These are phyloP conservation scores for Boechera retrofracta DNA, from an alignment of 345 rosid species.

Conservation along the genomic window DNA sequence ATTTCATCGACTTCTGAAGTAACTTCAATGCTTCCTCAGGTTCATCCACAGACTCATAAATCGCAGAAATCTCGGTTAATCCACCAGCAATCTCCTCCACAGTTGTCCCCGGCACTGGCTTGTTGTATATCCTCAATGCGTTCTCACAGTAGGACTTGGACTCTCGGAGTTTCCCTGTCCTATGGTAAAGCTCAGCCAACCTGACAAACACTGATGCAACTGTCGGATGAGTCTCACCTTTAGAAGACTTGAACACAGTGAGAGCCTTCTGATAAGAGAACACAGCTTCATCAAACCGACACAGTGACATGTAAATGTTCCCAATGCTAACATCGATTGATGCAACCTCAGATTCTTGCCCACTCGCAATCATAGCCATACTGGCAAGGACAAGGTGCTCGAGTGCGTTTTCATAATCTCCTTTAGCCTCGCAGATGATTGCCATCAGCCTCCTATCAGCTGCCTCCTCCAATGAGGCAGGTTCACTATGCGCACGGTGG, in stretches of 20 bases:
- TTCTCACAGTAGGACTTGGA: constrained; percentile 95
- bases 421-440: constrained; percentile 90
- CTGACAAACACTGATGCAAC: constrained; percentile 95
- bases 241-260: constrained; percentile 92
- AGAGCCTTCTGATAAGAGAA: constrained; percentile 99
- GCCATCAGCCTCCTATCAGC: constrained; percentile 97
- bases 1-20: constrained; percentile 87
- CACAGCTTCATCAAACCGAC: constrained; percentile 94
- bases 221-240: constrained; percentile 91
- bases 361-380: constrained; percentile 98
- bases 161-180: constrained; percentile 94
- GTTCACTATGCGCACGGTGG: constrained; percentile 95
- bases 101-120: constrained; percentile 96
- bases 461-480: constrained; percentile 96
- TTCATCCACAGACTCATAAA: constrained; percentile 96
- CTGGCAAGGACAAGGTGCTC: constrained; percentile 99
- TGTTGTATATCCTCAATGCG: constrained; percentile 86
- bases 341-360: constrained; percentile 93
- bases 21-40: constrained; percentile 98
- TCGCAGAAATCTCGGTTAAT: constrained; percentile 87
- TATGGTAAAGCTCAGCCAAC: constrained; percentile 94
- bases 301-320: constrained; percentile 81
- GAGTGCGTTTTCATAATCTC: constrained; percentile 88
- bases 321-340: constrained; percentile 97
- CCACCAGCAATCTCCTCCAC: constrained; percentile 93